Evolutionary conservation across 768 basidiomycete species (phyloP), one percentile per base, ranked within the genome.

Genomic region (Phylloporus sp.): DNA sequence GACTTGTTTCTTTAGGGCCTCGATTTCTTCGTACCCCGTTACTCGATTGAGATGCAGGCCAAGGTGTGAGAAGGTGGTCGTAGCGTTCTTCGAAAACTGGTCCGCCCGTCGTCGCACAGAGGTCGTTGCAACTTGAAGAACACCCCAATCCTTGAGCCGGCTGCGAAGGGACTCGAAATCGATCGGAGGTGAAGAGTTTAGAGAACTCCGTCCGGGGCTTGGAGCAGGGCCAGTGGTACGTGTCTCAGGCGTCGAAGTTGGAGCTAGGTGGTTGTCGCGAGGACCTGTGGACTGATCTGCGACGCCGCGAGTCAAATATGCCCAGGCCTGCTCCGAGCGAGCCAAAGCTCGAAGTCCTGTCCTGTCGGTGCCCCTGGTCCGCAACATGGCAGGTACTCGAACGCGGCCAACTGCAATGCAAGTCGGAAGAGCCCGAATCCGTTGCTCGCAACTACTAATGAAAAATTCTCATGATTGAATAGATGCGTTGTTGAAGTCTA

Each of bases 1-100:
- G 17, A 96, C 92, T 35, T 74, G 75, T 52, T 70, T 69, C 67
- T 94, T 92, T 49, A 95, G 66, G 14, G 74, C 76, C 55, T 96
- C 91, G 32, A 96, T 94, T 58, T 84, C 82, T 53, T 86, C 86
- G 57, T 99, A 99, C 1, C 96, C 96, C 9, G 94, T 93, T 18
- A 89, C 80, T 49, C 79, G 81, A 61, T 94, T 97, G 47, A 98
- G 69, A 58, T 87, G 79, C 21, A 75, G 69, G 10, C 91, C 93
- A 3, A 95, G 74, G 56, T 82, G 75, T 34, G 83, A 82, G 55
- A 95, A 80, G 5, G 76, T 80, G 7, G 71, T 67, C 52, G 77
- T 76, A 3, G 87, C 76, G 6, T 62, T 64, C 9, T 69, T 67
- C 0, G 86, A 82, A 53, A 86, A 76, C 34, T 66, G 70, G 60